These are phyloP conservation scores for Glutinoglossum americanum DNA, from an alignment of 495 filamentous ascomycete genomes.

Conservation along the genomic window DNA sequence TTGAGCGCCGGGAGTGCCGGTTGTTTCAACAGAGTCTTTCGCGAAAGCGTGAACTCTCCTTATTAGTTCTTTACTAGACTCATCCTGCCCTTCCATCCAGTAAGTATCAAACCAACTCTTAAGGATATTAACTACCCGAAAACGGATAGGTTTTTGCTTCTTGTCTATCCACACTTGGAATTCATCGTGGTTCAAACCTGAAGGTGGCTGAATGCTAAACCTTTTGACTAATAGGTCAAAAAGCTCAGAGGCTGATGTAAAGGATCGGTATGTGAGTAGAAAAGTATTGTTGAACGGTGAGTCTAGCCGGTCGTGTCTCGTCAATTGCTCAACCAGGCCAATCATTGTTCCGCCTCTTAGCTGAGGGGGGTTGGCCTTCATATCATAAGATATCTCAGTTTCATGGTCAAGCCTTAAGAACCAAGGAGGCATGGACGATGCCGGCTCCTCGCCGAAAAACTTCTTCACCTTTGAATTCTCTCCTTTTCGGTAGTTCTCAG, in stretches of 20 bases:
- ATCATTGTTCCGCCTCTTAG: slow-evolving; percentile 76
- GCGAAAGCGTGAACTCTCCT: slow-evolving; percentile 78
- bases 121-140: slow-evolving; percentile 89
- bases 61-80: slow-evolving; percentile 63
- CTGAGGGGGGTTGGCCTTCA: slow-evolving; percentile 44
- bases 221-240: slow-evolving; percentile 82
- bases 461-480: slow-evolving; percentile 65
- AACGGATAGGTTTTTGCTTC: slow-evolving; percentile 88
- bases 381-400: slow-evolving; percentile 73
- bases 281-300: slow-evolving; percentile 95
- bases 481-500: slow-evolving; percentile 35
- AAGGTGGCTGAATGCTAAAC: slow-evolving; percentile 85
- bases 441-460: slow-evolving; percentile 59
- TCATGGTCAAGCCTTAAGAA: slow-evolving; percentile 80
- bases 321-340: slow-evolving; percentile 87
- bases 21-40: slow-evolving; percentile 74
- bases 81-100: slow-evolving; percentile 90
- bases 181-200: slow-evolving; percentile 50
- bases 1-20: slow-evolving; percentile 68
- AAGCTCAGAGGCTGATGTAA: slow-evolving; percentile 72
- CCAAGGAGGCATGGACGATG: slow-evolving; percentile 45
- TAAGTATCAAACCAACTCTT: slow-evolving; percentile 97
- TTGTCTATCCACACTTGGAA: slow-evolving; percentile 75
- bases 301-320: slow-evolving; percentile 85
- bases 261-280: slow-evolving; percentile 87